Evolutionary conservation across 306 rosid species (phyloP), one percentile per base, ranked within the genome.

Genomic region (Trifolium subterraneum): DNA sequence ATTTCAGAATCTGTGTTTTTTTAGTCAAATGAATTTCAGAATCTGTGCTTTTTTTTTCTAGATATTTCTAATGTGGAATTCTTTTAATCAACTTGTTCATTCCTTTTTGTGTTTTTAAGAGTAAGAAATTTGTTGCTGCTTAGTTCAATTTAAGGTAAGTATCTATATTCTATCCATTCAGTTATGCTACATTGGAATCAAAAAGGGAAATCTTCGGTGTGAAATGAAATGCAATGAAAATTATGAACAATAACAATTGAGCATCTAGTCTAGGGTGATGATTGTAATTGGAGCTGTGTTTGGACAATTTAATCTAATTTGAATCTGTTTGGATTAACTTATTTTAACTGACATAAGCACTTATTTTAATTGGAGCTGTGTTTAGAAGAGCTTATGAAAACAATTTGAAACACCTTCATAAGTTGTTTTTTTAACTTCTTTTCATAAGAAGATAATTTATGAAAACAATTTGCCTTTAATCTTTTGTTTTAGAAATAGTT

Each of bases 1-100:
- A 36, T 64, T 38, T 66, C 39, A 66, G 20, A 66, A 44, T 23
- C 20, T 68, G 51, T 66, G 74, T 56, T 67, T 79, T 79, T 73
- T 79, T 66, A 51, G 54, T 48, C 8, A 39, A 52, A 52, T 52
- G 6, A 52, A 52, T 52, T 52, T 52, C 29, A 19, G 59, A 52
- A 52, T 52, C 29, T 48, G 4, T 48, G 9, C 8, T 48, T 48
- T 48, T 48, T 48, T 48, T n/a, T 78, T 47, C 73, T 36, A 36
- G 39, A 36, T 36, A 36, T 8, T 36, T 8, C 10, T 36, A 36
- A 7, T 36, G 39, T 7, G 39, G 39, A 36, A 36, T 36, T 36
- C 39, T 36, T 36, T 36, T 56, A 22, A 6, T 56, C 42, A 8
- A 25, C 35, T 44, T 48, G 5, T 60, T 68, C 16, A 23, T 42